Conservation (phyloP, 306 rosid genomes). For the Nissolia schottii region DNA sequence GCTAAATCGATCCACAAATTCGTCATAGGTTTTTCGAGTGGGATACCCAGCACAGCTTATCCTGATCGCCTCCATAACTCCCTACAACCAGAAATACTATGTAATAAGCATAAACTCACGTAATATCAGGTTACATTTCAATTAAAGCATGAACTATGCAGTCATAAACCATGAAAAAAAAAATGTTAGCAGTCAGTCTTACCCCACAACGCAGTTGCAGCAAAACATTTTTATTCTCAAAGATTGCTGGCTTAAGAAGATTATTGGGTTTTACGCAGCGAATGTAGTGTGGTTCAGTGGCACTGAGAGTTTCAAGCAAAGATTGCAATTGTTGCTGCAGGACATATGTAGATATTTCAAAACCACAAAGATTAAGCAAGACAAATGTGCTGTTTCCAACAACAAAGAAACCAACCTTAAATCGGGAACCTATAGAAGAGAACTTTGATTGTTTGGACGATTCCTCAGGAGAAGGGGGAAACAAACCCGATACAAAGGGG, state of each 20-base stretch:
- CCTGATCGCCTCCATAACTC: conserved; percentile 94
- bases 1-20: conserved; percentile 75
- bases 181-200: conserved; percentile 30
- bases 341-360: conserved; percentile 14
- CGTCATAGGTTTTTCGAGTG: conserved; percentile 72
- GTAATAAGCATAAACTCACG: conserved; percentile 4
- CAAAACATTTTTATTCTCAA: conserved; percentile 72
- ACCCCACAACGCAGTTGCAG: conserved; percentile 92
- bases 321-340: conserved; percentile 83
- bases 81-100: conserved; percentile 36
- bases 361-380: conserved; percentile 24
- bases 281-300: conserved; percentile 86
- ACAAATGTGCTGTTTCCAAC: background rate
- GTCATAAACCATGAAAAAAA: background rate
- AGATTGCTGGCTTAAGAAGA: conserved; percentile 79
- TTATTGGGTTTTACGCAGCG: conserved; percentile 92
- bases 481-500: conserved; percentile 63
- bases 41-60: conserved; percentile 94
- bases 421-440: conserved; percentile 85
- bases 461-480: conserved; percentile 59
- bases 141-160: background rate
- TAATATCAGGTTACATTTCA: conserved; percentile 10
- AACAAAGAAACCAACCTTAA: conserved; percentile 48
- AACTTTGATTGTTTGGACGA: conserved; percentile 76
- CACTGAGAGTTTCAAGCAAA: conserved; percentile 79